Evolutionary conservation across 257 asterid species (phyloP), one percentile per base, ranked within the genome.

Genomic region (Rehmannia glutinosa): DNA sequence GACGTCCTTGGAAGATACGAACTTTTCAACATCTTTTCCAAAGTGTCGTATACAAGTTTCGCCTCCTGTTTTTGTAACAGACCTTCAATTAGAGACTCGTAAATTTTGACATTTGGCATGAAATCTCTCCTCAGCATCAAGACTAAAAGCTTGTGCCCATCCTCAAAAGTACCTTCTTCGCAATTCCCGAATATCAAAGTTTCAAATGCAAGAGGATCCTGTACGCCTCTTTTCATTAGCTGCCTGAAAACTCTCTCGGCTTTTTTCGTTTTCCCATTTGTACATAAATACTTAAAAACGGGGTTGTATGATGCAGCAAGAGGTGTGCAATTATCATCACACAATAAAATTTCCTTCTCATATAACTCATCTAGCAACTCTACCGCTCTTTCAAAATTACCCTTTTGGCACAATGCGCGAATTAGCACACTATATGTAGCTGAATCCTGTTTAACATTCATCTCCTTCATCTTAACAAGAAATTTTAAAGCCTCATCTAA

Each of bases 221-320:
- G 96, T 24, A 66, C 70, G 25, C 98, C 98, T 75, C 89, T 78
- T 77, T 73, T 82, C 83, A 89, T 78, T 58, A 92, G 73, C 78
- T 86, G 96, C 73, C 90, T 83, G 50, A 89, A 86, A 55, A 87
- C 83, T 77, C 53, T 84, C 71, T 85, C 97, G 13, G 98, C 97
- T 65, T 89, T 87, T 75, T 73, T 80, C 8, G 91, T 82, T 75
- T 75, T 82, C 25, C 86, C 89, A 35, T 63, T 82, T 52, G 72
- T 69, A 70, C 92, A 89, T 35, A 89, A 76, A 78, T 89, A 73
- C 71, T 69, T 64, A 53, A 92, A 86, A 16, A 92, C 73, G 25
- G 95, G 89, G 64, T 85, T 92, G 72, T 81, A 89, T 1, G 97
- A 82, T 12, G 97, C 96, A 68, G 76, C 80, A 23, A 92, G 77